Evolutionary conservation across 306 rosid species (phyloP).

Genomic region (Oxytropis ochrocephala): DNA sequence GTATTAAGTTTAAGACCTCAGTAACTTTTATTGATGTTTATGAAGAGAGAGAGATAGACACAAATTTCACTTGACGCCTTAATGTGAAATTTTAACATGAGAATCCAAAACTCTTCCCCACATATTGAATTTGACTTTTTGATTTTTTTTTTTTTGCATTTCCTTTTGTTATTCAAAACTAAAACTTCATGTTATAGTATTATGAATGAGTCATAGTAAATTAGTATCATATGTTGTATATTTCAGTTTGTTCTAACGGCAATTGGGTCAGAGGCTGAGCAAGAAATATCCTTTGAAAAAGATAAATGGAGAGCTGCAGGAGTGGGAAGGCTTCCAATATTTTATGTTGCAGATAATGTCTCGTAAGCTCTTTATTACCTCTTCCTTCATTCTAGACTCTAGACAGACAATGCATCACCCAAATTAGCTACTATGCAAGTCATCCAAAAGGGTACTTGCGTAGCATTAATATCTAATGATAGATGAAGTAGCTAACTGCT

Average conservation of each 20-base stretch:
- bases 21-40: neutral
- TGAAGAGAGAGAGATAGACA: neutral
- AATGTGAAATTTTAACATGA: neutral
- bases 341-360: conserved; percentile 59
- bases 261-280: conserved; percentile 66
- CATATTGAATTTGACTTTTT: neutral
- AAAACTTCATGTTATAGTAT: conserved; percentile 3
- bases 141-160: neutral
- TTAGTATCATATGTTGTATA: neutral
- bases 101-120: neutral
- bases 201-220: neutral
- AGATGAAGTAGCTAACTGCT: neutral
- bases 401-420: neutral
- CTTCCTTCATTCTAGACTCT: conserved; percentile 11
- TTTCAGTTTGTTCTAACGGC: conserved; percentile 94
- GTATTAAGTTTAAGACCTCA: neutral
- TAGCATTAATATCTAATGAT: conserved; percentile 5
- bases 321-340: conserved; percentile 74
- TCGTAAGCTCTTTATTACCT: conserved; percentile 54
- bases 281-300: conserved; percentile 53
- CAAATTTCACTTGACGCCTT: neutral
- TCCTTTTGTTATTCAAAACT: neutral
- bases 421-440: conserved; percentile 8
- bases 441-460: neutral
- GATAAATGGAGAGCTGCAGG: conserved; percentile 55